A percentile compares a stretch with the other conserved stretches of the same genome.
Conservation (phyloP, 176 grass and related monocot species). For the Ampelocalamus luodianensis region DNA sequence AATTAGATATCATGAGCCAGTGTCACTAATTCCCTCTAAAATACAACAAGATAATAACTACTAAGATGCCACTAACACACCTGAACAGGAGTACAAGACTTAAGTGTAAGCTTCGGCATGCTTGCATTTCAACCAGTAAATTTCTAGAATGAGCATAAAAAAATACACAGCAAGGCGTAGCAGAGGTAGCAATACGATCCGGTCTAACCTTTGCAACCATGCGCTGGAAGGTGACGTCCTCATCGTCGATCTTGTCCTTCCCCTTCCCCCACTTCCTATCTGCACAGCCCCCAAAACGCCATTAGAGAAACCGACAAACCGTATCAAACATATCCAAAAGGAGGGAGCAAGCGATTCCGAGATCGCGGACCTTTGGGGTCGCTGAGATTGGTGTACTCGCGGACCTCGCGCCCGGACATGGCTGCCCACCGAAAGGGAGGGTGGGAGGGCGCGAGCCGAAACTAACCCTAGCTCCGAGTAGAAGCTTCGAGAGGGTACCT, state of each 20-base stretch:
- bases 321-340: neutral
- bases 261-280: slow-evolving; percentile 94
- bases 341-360: neutral
- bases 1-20: neutral
- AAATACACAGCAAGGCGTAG: neutral
- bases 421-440: neutral
- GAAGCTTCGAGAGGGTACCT: slow-evolving; percentile 20
- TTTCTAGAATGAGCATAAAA: slow-evolving; percentile 18
- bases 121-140: neutral
- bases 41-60: neutral
- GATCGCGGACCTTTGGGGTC: slow-evolving; percentile 84
- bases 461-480: slow-evolving; percentile 12
- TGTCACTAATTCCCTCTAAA: neutral
- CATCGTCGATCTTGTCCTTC: slow-evolving; percentile 96
- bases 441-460: neutral
- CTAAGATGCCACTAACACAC: neutral
- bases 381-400: slow-evolving; percentile 98
- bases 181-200: slow-evolving; percentile 55
- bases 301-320: neutral
- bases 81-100: slow-evolving; percentile 14
- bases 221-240: slow-evolving; percentile 97
- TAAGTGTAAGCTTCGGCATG: neutral
- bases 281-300: slow-evolving; percentile 34
- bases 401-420: slow-evolving; percentile 94
- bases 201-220: slow-evolving; percentile 99